phyloP scores from a whole-genome alignment of 2,329 filamentous ascomycete genomes.

The Hypocrella siamensis region DNA sequence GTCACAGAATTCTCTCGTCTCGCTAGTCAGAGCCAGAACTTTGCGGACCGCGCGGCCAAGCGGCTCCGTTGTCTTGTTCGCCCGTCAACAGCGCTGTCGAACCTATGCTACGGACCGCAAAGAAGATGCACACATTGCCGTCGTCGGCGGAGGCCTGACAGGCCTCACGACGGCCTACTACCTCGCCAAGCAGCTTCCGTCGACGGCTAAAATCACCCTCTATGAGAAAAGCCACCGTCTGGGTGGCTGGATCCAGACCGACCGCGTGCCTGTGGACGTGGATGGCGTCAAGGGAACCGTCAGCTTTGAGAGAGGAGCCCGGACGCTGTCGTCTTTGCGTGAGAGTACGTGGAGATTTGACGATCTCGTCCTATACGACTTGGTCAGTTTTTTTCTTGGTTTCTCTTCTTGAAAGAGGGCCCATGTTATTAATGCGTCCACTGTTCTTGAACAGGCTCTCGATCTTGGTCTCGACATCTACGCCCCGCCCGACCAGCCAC shows the following conservation, averaged over 20 bases:
- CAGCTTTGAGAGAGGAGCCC: slow-evolving; percentile 70
- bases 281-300: slow-evolving; percentile 41
- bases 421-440: no score
- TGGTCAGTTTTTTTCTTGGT: slow-evolving; percentile 37
- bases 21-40: no score
- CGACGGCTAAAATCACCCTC: slow-evolving; percentile 54
- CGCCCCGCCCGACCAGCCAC: slow-evolving; percentile 31
- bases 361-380: slow-evolving; percentile 50
- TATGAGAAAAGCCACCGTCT: slow-evolving; percentile 57
- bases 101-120: slow-evolving; percentile 5
- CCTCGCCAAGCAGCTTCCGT: slow-evolving; percentile 49
- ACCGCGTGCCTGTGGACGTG: slow-evolving; percentile 38
- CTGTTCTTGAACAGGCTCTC: slow-evolving; percentile 11
- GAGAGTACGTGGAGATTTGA: slow-evolving; percentile 29
- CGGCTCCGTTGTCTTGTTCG: no score
- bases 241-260: slow-evolving; percentile 74
- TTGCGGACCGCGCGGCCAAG: no score
- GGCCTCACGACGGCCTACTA: slow-evolving; percentile 69
- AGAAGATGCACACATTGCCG: slow-evolving; percentile 34
- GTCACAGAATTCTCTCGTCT: no score
- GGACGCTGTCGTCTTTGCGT: slow-evolving; percentile 48
- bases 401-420: no score
- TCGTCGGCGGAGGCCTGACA: slow-evolving; percentile 71
- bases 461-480: slow-evolving; percentile 25
- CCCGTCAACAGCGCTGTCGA: neutral